phyloP scores from a whole-genome alignment of 441 rosid species.

The Populus hybrid region DNA sequence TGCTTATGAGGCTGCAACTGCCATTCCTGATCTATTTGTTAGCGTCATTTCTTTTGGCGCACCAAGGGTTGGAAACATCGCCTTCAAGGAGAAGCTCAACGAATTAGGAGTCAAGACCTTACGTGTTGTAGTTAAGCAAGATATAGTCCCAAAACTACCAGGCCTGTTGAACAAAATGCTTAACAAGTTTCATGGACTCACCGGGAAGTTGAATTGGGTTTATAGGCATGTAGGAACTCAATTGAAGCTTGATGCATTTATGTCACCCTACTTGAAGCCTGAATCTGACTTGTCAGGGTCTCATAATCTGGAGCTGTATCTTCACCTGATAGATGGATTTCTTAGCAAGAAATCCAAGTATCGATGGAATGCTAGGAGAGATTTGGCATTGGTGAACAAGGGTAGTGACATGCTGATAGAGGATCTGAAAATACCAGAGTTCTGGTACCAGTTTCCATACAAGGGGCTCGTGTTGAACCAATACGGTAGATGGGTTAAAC shows the following conservation, averaged over 20 bases:
- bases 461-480: constrained; percentile 64
- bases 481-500: constrained; percentile 62
- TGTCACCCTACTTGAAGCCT: constrained; percentile 40
- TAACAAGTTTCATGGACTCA: constrained; percentile 19
- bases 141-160: constrained; percentile 44
- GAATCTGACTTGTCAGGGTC: constrained; percentile 36
- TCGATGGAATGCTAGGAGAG: constrained; percentile 61
- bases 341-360: constrained; percentile 43
- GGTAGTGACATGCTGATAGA: constrained; percentile 58
- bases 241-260: constrained; percentile 26
- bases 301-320: constrained; percentile 56
- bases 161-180: constrained; percentile 29
- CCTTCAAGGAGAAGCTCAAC: constrained; percentile 34
- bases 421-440: constrained; percentile 59
- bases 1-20: constrained; percentile 36
- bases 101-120: constrained; percentile 35
- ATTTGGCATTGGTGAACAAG: constrained; percentile 66
- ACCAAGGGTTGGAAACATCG: constrained; percentile 44
- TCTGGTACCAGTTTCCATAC: constrained; percentile 58
- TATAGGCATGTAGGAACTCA: constrained; percentile 43
- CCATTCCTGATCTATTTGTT: constrained; percentile 24
- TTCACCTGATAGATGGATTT: constrained; percentile 69
- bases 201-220: constrained; percentile 28
- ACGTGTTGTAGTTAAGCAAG: constrained; percentile 39
- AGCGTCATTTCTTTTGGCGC: constrained; percentile 44